Evolutionary conservation across 2,329 filamentous ascomycete species (phyloP).

Genomic region (Microdochium bolleyi): DNA sequence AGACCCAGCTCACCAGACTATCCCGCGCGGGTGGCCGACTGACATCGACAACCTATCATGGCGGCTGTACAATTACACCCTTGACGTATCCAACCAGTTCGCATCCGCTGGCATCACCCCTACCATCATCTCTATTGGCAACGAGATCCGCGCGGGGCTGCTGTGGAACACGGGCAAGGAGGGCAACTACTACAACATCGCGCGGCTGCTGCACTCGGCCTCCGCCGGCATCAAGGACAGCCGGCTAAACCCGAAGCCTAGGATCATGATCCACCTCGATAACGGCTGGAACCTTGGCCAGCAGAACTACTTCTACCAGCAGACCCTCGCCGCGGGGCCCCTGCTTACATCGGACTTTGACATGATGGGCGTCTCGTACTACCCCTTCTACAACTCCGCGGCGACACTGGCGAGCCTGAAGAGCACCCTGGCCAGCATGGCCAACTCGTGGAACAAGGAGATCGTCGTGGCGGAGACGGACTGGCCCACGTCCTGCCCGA

Average conservation of each 20-base stretch:
- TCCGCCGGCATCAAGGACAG: slow-evolving; percentile 58
- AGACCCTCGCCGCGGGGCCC: slow-evolving; percentile 41
- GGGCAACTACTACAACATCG: slow-evolving; percentile 50
- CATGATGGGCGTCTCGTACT: slow-evolving; percentile 65
- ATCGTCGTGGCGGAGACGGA: slow-evolving; percentile 64
- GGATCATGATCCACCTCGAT: slow-evolving; percentile 69
- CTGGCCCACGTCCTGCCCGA: slow-evolving; percentile 59
- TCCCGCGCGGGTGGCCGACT: slow-evolving; percentile 56
- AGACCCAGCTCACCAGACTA: slow-evolving; percentile 54
- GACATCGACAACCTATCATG: slow-evolving; percentile 49
- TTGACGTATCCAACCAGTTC: slow-evolving; percentile 53
- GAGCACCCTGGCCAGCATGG: slow-evolving; percentile 49
- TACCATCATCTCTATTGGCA: slow-evolving; percentile 61
- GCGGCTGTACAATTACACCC: slow-evolving; percentile 63
- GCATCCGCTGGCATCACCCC: slow-evolving; percentile 44
- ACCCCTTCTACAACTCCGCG: slow-evolving; percentile 58
- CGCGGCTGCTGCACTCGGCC: slow-evolving; percentile 55
- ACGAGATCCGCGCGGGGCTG: slow-evolving; percentile 62
- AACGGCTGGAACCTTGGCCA: slow-evolving; percentile 66
- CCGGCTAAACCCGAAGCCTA: slow-evolving; percentile 43
- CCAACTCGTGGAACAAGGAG: slow-evolving; percentile 53
- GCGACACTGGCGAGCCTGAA: slow-evolving; percentile 53
- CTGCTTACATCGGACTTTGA: slow-evolving; percentile 53
- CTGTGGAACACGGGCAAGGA: slow-evolving; percentile 57
- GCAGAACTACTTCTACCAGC: slow-evolving; percentile 59